Conservation (phyloP, 2,329 filamentous ascomycete genomes). For the Aureobasidium musti region DNA sequence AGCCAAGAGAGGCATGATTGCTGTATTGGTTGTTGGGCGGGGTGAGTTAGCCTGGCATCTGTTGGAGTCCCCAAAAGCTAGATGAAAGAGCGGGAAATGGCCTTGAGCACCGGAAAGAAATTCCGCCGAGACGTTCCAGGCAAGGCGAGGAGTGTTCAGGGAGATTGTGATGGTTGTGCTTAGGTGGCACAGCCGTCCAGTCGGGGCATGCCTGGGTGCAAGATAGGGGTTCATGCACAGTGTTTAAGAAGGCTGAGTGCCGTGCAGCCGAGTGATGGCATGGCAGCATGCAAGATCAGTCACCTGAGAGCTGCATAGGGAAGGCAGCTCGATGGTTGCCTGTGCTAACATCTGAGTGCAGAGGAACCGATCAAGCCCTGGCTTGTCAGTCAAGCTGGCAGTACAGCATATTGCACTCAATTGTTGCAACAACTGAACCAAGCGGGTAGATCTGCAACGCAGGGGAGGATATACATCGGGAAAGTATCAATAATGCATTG, state of each 20-base stretch:
- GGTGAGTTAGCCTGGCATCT: not conserved
- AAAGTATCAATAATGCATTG: not conserved
- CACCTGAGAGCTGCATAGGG: slow-evolving; percentile 2
- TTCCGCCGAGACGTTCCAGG: not conserved
- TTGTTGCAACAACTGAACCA: not conserved
- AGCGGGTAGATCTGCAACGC: slow-evolving; percentile 1
- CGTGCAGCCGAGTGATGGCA: not conserved
- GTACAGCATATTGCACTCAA: not conserved
- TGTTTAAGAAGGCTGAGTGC: not conserved
- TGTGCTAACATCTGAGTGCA: not conserved
- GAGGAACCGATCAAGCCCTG: not conserved
- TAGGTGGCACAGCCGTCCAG: slow-evolving; percentile 2
- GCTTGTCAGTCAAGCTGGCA: not conserved
- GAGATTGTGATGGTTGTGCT: not conserved
- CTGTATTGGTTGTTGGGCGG: slow-evolving; percentile 23
- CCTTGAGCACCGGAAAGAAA: not conserved
- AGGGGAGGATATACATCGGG: not conserved
- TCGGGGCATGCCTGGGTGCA: not conserved
- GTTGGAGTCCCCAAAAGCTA: slow-evolving; percentile 1
- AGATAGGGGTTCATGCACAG: not conserved
- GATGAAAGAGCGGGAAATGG: not conserved
- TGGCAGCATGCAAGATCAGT: slow-evolving; percentile 19
- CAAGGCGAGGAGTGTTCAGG: not conserved
- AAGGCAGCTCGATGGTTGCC: not conserved
- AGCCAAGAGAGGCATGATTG: slow-evolving; percentile 3